Percentiles rank a stretch among this genome's conserved stretches.
Conservation (phyloP, 352 stramenopile genomes). For the Phytophthora vignae region DNA sequence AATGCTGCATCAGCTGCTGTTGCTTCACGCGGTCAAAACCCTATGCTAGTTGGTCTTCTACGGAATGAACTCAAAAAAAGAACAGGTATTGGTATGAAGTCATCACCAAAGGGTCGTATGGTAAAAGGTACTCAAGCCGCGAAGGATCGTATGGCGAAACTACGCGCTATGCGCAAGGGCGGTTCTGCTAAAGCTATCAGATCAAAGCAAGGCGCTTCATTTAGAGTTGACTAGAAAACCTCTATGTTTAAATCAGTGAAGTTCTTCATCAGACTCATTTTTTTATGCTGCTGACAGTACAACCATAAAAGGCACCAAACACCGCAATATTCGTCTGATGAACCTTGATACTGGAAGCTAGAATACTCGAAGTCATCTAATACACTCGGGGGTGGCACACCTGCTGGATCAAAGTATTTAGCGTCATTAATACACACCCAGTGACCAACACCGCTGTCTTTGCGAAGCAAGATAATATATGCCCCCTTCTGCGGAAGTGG, state of each 20-base stretch:
- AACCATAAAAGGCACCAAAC: constrained; percentile 19
- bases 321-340: constrained; percentile 9
- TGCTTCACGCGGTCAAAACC: not conserved
- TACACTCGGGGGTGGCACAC: not conserved
- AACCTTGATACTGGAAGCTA: constrained; percentile 2
- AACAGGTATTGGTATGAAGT: not conserved
- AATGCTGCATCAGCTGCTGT: not conserved
- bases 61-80: not conserved
- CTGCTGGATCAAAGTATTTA: constrained; percentile 12
- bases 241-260: constrained; percentile 23
- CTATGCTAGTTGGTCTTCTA: not conserved
- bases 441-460: constrained; percentile 6
- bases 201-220: too few species aligned
- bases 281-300: constrained; percentile 20
- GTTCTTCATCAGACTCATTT: constrained; percentile 5
- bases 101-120: too few species aligned
- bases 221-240: not conserved
- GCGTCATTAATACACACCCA: constrained; percentile 2
- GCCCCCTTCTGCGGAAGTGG: not conserved
- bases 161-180: too few species aligned
- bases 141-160: too few species aligned
- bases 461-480: constrained; percentile 15
- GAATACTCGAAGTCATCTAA: constrained; percentile 9
- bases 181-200: too few species aligned
- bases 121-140: too few species aligned